These are phyloP conservation scores for Medicago arabica DNA, from an alignment of 306 rosid genomes.

Conservation along the genomic window DNA sequence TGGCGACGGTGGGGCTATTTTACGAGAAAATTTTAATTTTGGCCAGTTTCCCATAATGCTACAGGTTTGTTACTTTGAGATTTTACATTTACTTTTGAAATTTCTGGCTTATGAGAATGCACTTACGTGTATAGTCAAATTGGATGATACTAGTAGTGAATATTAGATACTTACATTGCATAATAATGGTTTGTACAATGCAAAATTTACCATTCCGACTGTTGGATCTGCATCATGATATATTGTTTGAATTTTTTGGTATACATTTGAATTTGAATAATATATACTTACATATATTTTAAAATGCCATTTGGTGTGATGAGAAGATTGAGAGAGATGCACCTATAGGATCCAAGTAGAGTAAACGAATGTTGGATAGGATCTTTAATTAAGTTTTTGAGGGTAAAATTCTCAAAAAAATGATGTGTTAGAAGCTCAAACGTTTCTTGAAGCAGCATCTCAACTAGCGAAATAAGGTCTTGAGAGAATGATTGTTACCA, in stretches of 20 bases:
- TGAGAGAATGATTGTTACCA: no score
- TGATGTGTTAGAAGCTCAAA: no score
- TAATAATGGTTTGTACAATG: neutral
- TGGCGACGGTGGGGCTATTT: slow-evolving; percentile 45
- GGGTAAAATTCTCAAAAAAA: no score
- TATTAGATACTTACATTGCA: neutral
- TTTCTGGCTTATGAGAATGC: slow-evolving; percentile 9
- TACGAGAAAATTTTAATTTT: slow-evolving; percentile 57
- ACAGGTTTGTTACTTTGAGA: slow-evolving; percentile 53
- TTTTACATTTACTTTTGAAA: neutral
- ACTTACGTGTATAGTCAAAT: neutral
- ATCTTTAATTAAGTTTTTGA: no score
- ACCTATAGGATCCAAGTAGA: neutral
- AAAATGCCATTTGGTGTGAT: neutral
- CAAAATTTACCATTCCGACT: neutral
- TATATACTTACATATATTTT: neutral
- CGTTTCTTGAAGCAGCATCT: no score
- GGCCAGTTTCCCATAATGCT: slow-evolving; percentile 90
- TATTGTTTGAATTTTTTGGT: neutral
- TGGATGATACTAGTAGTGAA: neutral
- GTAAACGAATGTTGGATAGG: no score
- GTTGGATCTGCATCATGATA: neutral
- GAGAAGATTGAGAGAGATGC: neutral
- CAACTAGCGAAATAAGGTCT: no score
- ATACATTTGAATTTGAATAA: neutral